Evolutionary conservation across 2,329 filamentous ascomycete genomes (phyloP).

Genomic region (Xylaria multiplex): DNA sequence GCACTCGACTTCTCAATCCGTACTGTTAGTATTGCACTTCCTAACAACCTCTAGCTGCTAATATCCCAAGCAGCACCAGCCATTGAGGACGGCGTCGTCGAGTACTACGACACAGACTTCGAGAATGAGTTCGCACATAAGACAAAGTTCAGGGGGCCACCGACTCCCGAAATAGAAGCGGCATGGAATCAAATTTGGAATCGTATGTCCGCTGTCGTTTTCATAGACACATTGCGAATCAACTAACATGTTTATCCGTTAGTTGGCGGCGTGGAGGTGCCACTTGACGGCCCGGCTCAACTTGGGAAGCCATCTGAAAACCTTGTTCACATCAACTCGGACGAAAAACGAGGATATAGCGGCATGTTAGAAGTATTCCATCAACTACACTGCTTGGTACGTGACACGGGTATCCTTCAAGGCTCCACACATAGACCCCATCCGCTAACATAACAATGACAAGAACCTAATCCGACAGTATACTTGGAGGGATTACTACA

Average conservation of each 20-base stretch:
- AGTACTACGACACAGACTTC: constrained; percentile 26
- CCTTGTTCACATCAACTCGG: constrained; percentile 5
- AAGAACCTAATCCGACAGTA: constrained; percentile 28
- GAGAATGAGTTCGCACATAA: constrained; percentile 24
- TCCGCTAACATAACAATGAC: not conserved
- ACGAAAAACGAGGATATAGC: constrained; percentile 17
- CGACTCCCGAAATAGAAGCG: constrained; percentile 20
- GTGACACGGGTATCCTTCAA: not conserved
- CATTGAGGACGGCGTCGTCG: constrained; percentile 17
- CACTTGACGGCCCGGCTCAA: constrained; percentile 9
- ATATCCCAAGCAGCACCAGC: constrained; percentile 15
- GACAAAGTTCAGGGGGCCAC: constrained; percentile 18
- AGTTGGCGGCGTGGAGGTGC: constrained; percentile 21
- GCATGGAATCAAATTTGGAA: constrained; percentile 21
- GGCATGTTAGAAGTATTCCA: constrained; percentile 30
- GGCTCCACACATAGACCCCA: not conserved
- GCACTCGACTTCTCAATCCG: too few relatives aligned
- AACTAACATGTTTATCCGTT: not conserved
- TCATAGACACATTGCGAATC: not conserved
- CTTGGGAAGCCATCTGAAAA: constrained; percentile 6
- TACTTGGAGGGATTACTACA: constrained; percentile 29
- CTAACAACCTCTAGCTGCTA: too few relatives aligned
- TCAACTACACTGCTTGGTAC: constrained; percentile 27
- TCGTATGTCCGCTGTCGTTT: constrained; percentile 1
- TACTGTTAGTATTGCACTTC: too few relatives aligned